Evolutionary conservation across 1,139 yeast species (phyloP), one percentile per base, ranked within the genome.

Genomic region (Eremothecium cymbalariae): DNA sequence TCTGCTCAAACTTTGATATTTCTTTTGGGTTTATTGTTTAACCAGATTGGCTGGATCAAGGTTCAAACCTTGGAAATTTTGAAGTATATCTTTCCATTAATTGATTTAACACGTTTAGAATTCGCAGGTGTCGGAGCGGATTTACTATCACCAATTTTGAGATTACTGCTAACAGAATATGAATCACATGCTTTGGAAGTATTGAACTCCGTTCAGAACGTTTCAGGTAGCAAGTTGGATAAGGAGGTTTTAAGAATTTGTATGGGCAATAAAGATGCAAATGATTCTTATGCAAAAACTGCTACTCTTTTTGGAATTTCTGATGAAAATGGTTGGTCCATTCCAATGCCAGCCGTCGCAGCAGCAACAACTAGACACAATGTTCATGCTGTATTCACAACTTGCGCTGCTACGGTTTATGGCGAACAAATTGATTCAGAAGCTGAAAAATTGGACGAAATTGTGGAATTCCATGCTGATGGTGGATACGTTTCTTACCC

Each of bases 251-350:
- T 93, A 48, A 70, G 96, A 53, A 83, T 90, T 79, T 81, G 94
- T 50, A 70, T 90, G 51, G 96, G 97, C 8, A 85, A 83, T 47
- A 66, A 79, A 12, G 73, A 84, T 2, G 67, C 81, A 50, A 74
- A 80, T 48, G 83, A 81, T 44, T 94, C 84, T 47, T 82, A 80
- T 50, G 95, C 83, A 46, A 77, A 74, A 46, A 79, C 94, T 1
- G 90, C 94, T 0, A 85, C 96, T 0, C 64, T 90, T 37, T 93
- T 86, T 64, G 98, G 98, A 11, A 78, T 88, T 15, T 98, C 98
- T 0, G 95, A 86, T 41, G 95, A 84, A n/a, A 77, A 79, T 53
- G 99, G 99, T 1, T 93, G 99, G 99, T 79, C 96, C 0, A 77
- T 93, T 32, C 94, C 97, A 2, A 81, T 83, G 90, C 95, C 97